Base-by-base conservation (phyloP, 805 yeast species). In the Yarrowia divulgata region DNA sequence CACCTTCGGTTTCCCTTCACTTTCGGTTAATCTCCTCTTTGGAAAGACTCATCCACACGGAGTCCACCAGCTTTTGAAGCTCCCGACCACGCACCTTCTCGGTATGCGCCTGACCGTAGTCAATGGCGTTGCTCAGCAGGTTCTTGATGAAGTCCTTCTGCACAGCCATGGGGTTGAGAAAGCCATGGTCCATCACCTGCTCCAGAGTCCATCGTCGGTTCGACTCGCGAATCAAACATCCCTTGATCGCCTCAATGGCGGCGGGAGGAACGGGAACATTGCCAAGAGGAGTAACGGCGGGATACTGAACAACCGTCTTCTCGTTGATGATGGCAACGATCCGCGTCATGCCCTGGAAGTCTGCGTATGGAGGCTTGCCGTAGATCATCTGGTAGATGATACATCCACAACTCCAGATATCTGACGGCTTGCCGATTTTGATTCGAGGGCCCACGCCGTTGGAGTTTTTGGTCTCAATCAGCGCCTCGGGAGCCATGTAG, bases 351-450 rank as follows among this genome's bases (percentile, higher is more conserved):
- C 96, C 95, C 64, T 87, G 85, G 73, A 85, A 91, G 3, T 83
- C 82, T 0, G 92, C 96, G 80, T 91, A 93, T 1, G 99, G 99
- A 1, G 98, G 94, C 71, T 85, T 84, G 0, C 97, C 97, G 74
- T 95, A 96, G 9, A 93, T 85, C 97, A 95, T 92, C 77, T 95
- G 98, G 78, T 93, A 94, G 0, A 95, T 82, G 3, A 95, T 94
- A 77, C 98, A 93, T 0, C 99, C 99, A 79, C 97, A 90, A 23
- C 98, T 93, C 99, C 99, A 95, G 16, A 95, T 88, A 79, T 95
- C 99, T 1, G 98, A 90, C 0, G 98, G 97, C 74, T 88, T 89
- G 0, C 98, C 98, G 12, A 93, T 97, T 77, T 87, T 90, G 94
- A 75, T 76, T 7, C 76, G 70, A 40, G 79, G 81, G 66, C 77